Base-by-base conservation (phyloP, 192 early-diverging fungal genomes). In the Backusella westeae region DNA sequence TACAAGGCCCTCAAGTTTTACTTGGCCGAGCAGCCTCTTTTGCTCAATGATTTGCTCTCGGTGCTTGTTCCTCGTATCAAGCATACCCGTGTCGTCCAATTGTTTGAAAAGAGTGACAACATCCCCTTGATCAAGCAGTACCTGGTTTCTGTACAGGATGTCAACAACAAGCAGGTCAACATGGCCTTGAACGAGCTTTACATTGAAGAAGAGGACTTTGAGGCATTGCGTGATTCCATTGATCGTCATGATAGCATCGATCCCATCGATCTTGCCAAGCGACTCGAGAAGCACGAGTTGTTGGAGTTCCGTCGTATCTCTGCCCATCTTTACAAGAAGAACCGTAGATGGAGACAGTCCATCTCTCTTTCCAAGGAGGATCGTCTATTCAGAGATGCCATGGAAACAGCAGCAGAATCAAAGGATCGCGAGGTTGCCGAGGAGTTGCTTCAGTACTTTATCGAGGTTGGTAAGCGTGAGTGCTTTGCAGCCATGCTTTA, bases 61-160 rank as follows among this genome's bases (percentile, higher is more conserved):
- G 94, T 90, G 7, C 85, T 99, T 74, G 95, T 95, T 36, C 88
- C 96, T 4, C 88, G 95, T 35, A 91, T 99, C 77, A 97, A 99
- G 82, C 98, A 99, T 82, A 97, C 96, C 44, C 93, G 97, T 59
- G 97, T 97, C 12, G 97, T 98, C 36, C 90, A 93, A 85, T 94
- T 98, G 89, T 98, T 99, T 90, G 90, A 94, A 81, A 99, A 98
- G 87, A 95, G 95, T 3, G 96, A 98, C 84, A 98, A 99, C 86
- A 85, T 98, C 71, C 98, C 98, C 6, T 86, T 99, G 75, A 95
- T 99, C 88, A 98, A 97, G 78, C 91, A 92, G 72, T 99, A 99
- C 82, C 84, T 99, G 77, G 91, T 98, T 34, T 88, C 96, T 19
- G 96, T 98, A 14, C 96, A 98, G 80, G 80, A 91, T 73, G 88